Percentiles rank a stretch among this genome's conserved stretches.
These are phyloP conservation scores for Aspergillus ellipticus DNA, from an alignment of 495 filamentous ascomycete species.

Conservation along the genomic window DNA sequence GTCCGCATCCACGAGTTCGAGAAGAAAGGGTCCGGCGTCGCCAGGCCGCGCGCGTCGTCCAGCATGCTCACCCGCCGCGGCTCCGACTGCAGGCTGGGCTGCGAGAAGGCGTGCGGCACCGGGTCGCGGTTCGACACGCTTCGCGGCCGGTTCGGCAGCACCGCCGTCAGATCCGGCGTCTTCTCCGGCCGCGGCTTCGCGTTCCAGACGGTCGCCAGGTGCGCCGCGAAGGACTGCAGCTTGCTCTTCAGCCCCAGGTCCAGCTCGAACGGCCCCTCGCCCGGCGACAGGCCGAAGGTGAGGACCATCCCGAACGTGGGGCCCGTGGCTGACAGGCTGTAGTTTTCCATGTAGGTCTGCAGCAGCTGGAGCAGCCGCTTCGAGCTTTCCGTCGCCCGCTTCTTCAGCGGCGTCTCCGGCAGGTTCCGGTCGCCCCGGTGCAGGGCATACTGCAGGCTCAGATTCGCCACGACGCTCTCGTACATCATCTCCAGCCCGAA, in stretches of 20 bases:
- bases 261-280: constrained; percentile 19
- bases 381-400: constrained; percentile 30
- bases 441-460: constrained; percentile 30
- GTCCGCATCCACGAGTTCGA: constrained; percentile 32
- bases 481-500: constrained; percentile 41
- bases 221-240: constrained; percentile 29
- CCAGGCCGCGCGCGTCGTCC: constrained; percentile 11
- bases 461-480: constrained; percentile 26
- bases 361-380: constrained; percentile 31
- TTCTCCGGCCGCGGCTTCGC: neutral
- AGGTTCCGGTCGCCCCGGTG: constrained; percentile 26
- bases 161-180: neutral
- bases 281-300: constrained; percentile 17
- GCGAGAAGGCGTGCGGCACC: neutral
- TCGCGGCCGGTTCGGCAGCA: constrained; percentile 3
- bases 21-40: constrained; percentile 24
- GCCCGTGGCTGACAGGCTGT: constrained; percentile 34
- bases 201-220: constrained; percentile 33
- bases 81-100: neutral
- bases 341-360: constrained; percentile 37
- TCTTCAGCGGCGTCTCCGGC: constrained; percentile 20
- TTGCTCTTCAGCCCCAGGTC: constrained; percentile 30
- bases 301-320: constrained; percentile 37
- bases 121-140: constrained; percentile 1
- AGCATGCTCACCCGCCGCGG: constrained; percentile 3